Evolutionary conservation across 352 stramenopile species (phyloP).

Genomic region (Pythium angustatum): DNA sequence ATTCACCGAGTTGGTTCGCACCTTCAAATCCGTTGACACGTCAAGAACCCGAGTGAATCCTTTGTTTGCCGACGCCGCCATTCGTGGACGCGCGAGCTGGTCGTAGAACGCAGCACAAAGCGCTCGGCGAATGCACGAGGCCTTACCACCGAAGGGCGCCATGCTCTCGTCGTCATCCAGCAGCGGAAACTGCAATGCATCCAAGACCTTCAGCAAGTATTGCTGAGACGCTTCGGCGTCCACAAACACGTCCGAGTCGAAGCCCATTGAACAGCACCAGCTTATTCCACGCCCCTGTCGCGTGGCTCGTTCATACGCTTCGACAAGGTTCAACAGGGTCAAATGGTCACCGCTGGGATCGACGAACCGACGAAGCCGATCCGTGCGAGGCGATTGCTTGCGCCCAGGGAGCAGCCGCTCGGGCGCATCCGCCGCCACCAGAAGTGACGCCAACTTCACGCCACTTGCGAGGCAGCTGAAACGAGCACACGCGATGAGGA

Average conservation of each 20-base stretch:
- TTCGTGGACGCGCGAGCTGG: slow-evolving; percentile 19
- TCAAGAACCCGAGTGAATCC: slow-evolving; percentile 20
- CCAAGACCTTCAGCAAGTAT: slow-evolving; percentile 25
- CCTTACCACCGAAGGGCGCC: not conserved
- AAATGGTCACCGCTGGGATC: slow-evolving; percentile 28
- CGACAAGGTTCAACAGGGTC: slow-evolving; percentile 27
- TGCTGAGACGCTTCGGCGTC: slow-evolving; percentile 14
- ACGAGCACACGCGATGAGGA: slow-evolving; percentile 26
- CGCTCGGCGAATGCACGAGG: slow-evolving; percentile 9
- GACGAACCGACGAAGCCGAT: slow-evolving; percentile 4
- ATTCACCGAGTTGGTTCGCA: not conserved
- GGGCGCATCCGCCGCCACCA: slow-evolving; percentile 15
- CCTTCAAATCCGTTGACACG: not conserved
- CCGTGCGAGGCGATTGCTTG: not conserved
- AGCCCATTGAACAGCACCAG: slow-evolving; percentile 20
- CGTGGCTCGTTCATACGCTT: slow-evolving; percentile 21
- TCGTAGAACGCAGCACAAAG: slow-evolving; percentile 30
- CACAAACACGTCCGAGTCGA: slow-evolving; percentile 22
- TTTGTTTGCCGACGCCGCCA: not conserved
- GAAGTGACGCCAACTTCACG: slow-evolving; percentile 25
- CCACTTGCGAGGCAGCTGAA: slow-evolving; percentile 28
- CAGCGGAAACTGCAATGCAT: slow-evolving; percentile 17
- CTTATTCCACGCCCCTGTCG: not conserved
- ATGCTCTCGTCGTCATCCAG: slow-evolving; percentile 12
- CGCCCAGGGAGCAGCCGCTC: slow-evolving; percentile 24